Percentiles rank a stretch among this genome's conserved stretches.
phyloP scores from a whole-genome alignment of 2,329 filamentous ascomycete species.

The Ceratocystis smalleyi region DNA sequence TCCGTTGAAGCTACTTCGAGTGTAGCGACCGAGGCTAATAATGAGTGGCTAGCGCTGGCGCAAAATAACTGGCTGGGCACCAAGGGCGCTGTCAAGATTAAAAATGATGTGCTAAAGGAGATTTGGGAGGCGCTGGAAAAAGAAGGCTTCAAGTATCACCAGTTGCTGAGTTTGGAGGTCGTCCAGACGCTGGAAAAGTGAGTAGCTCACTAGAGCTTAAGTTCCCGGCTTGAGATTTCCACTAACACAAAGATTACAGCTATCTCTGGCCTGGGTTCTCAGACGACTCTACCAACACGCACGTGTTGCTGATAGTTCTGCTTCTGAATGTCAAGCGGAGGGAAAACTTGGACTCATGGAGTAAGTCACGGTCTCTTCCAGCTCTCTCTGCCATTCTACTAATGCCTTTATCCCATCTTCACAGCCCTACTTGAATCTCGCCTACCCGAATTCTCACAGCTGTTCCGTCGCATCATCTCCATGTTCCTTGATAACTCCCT shows the following conservation, averaged over 20 bases:
- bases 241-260: conserved; percentile 29
- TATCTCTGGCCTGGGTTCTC: conserved; percentile 92
- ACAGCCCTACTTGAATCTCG: conserved; percentile 60
- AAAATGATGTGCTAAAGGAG: conserved; percentile 74
- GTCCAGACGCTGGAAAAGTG: conserved; percentile 77
- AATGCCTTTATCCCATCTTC: conserved; percentile 8
- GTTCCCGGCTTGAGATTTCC: conserved; percentile 19
- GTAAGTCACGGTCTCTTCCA: conserved; percentile 29
- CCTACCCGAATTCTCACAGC: conserved; percentile 65
- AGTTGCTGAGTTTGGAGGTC: conserved; percentile 71
- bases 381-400: conserved; percentile 4
- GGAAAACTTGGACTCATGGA: conserved; percentile 78
- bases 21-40: conserved; percentile 56
- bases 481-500: conserved; percentile 63
- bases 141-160: conserved; percentile 61
- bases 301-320: conserved; percentile 72
- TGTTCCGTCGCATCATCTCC: conserved; percentile 81
- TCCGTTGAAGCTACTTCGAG: conserved; percentile 34
- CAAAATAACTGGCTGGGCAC: conserved; percentile 72
- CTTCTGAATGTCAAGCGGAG: conserved; percentile 78
- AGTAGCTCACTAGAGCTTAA: conserved; percentile 17
- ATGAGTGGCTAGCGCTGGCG: conserved; percentile 60
- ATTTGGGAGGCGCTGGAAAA: conserved; percentile 82
- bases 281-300: conserved; percentile 78
- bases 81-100: conserved; percentile 52